These are phyloP conservation scores for Hippophae rhamnoides DNA, from an alignment of 306 rosid genomes.

Conservation along the genomic window DNA sequence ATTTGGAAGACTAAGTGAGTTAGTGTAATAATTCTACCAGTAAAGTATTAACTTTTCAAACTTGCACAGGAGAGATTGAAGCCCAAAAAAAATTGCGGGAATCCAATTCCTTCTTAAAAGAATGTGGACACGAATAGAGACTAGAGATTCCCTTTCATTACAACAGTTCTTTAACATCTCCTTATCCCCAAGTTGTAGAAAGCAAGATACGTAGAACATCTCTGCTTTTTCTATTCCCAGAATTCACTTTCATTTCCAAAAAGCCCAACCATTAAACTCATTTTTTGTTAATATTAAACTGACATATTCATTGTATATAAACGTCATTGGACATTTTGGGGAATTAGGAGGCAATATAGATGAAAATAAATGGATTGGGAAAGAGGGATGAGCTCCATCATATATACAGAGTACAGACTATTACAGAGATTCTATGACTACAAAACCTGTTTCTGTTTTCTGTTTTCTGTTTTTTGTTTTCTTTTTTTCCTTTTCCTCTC, in stretches of 20 bases:
- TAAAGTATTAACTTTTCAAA: background rate
- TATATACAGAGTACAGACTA: slow-evolving; percentile 11
- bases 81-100: slow-evolving; percentile 15
- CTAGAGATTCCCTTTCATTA: slow-evolving; percentile 31
- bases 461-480: too few relatives aligned
- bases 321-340: too few relatives aligned
- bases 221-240: too few relatives aligned
- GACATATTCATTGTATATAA: too few relatives aligned
- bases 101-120: slow-evolving; percentile 31
- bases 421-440: slow-evolving; percentile 30
- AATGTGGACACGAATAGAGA: slow-evolving; percentile 22
- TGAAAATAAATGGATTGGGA: slow-evolving; percentile 17
- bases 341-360: background rate
- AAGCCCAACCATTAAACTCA: too few relatives aligned
- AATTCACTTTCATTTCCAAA: too few relatives aligned
- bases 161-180: background rate
- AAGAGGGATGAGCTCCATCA: slow-evolving; percentile 13
- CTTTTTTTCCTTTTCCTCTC: slow-evolving; percentile 1
- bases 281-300: too few relatives aligned
- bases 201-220: too few relatives aligned
- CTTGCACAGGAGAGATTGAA: background rate
- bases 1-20: too few relatives aligned
- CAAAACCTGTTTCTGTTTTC: slow-evolving; percentile 32
- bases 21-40: background rate
- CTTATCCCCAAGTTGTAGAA: too few relatives aligned